Evolutionary conservation across 148 eudicot genomes (phyloP).

Genomic region (Nepenthes gracilis): DNA sequence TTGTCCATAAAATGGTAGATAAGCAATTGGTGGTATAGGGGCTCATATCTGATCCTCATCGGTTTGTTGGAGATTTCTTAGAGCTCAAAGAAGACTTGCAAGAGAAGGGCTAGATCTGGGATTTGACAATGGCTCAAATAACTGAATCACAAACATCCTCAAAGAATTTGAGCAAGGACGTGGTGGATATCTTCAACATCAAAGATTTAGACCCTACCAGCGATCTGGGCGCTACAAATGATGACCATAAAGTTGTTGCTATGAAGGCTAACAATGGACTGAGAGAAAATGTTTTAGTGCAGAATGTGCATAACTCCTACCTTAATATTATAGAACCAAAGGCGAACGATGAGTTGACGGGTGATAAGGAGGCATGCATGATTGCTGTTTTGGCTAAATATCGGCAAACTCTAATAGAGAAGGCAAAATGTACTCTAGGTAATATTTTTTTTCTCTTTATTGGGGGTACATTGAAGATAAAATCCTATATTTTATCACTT

Average conservation of each 20-base stretch:
- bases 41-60: no score
- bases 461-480: neutral
- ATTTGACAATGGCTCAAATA: constrained; percentile 10
- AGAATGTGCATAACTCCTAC: constrained; percentile 54
- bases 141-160: constrained; percentile 2
- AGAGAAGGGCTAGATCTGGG: neutral
- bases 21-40: neutral
- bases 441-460: neutral
- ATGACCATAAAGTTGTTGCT: no score
- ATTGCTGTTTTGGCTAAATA: constrained; percentile 71
- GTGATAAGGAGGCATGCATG: constrained; percentile 80
- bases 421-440: constrained; percentile 77
- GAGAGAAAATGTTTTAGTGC: constrained; percentile 51
- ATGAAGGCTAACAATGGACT: neutral
- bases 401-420: constrained; percentile 50
- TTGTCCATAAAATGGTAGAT: no score
- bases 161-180: neutral
- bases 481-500: no score
- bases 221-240: neutral
- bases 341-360: constrained; percentile 62
- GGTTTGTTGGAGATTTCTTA: neutral
- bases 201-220: constrained; percentile 37
- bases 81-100: neutral
- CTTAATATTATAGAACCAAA: constrained; percentile 74
- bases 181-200: constrained; percentile 16